These are phyloP conservation scores for Daedalea quercina DNA, from an alignment of 768 basidiomycete genomes.

Conservation along the genomic window DNA sequence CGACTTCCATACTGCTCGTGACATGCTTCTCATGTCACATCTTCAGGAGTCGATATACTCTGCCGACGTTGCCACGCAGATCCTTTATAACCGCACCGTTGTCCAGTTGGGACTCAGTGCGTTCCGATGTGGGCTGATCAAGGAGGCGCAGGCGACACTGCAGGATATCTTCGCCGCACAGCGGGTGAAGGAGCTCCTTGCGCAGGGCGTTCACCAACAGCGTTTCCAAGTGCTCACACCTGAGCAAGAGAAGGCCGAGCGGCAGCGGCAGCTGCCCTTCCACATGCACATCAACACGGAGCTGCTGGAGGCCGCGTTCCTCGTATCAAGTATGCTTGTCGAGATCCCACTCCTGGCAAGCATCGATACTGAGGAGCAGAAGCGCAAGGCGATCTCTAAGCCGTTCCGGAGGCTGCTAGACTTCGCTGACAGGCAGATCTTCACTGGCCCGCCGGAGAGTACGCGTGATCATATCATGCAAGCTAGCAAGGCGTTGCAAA, in stretches of 20 bases:
- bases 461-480: slow-evolving; percentile 99
- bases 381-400: slow-evolving; percentile 91
- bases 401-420: slow-evolving; percentile 93
- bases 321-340: slow-evolving; percentile 97
- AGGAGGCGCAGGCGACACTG: slow-evolving; percentile 87
- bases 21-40: slow-evolving; percentile 99
- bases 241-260: slow-evolving; percentile 96
- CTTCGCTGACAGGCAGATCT: slow-evolving; percentile 95
- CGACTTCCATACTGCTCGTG: slow-evolving; percentile 92
- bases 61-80: slow-evolving; percentile 95
- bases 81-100: slow-evolving; percentile 94
- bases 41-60: slow-evolving; percentile 95
- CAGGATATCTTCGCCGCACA: slow-evolving; percentile 96
- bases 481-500: slow-evolving; percentile 92
- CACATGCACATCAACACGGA: slow-evolving; percentile 99
- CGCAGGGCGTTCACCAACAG: slow-evolving; percentile 93
- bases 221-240: slow-evolving; percentile 82
- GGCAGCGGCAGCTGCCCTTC: slow-evolving; percentile 94
- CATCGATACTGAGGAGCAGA: slow-evolving; percentile 90
- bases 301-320: slow-evolving; percentile 92
- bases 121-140: slow-evolving; percentile 91
- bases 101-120: slow-evolving; percentile 97
- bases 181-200: slow-evolving; percentile 93
- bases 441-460: slow-evolving; percentile 97
- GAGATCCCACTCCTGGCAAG: slow-evolving; percentile 94